A percentile compares a stretch with the other conserved stretches of the same genome.
Conservation (phyloP, 2,329 filamentous ascomycete genomes). For the Alternaria burnsii region DNA sequence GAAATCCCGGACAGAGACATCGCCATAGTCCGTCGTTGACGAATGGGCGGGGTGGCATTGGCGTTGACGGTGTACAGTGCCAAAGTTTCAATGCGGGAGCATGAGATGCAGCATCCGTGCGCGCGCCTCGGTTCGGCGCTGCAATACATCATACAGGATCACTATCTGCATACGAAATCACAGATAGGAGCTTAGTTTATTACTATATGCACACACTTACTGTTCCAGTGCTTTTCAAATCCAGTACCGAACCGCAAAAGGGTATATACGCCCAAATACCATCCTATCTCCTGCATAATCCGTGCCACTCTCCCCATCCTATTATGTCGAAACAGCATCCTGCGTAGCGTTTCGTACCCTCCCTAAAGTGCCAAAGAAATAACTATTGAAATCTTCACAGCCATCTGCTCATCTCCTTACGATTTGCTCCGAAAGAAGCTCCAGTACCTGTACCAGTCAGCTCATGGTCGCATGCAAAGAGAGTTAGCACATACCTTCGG, state of each 20-base stretch:
- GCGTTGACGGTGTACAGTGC: conserved; percentile 7
- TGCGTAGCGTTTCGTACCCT: background rate
- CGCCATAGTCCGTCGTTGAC: conserved; percentile 48
- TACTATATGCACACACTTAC: conserved; percentile 8
- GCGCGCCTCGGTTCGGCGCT: conserved; percentile 1
- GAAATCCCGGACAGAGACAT: conserved; percentile 44
- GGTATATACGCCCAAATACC: conserved; percentile 20
- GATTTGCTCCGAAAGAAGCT: conserved; percentile 34
- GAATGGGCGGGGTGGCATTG: conserved; percentile 45
- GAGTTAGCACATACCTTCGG: conserved; percentile 56
- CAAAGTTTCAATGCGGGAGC: conserved; percentile 12
- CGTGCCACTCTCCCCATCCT: conserved; percentile 2
- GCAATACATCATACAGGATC: background rate
- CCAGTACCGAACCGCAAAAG: conserved; percentile 7
- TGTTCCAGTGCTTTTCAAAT: conserved; percentile 4
- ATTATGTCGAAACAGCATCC: conserved; percentile 9
- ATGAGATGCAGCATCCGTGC: conserved; percentile 3
- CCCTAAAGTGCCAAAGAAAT: background rate
- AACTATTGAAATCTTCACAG: background rate
- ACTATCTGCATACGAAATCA: background rate
- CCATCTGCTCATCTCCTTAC: conserved; percentile 28
- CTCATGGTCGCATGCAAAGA: background rate
- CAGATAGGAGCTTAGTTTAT: background rate
- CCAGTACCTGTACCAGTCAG: conserved; percentile 33
- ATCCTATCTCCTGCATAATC: conserved; percentile 1